Base-by-base conservation (phyloP, 805 yeast genomes). In the Ogataea degrootiae region DNA sequence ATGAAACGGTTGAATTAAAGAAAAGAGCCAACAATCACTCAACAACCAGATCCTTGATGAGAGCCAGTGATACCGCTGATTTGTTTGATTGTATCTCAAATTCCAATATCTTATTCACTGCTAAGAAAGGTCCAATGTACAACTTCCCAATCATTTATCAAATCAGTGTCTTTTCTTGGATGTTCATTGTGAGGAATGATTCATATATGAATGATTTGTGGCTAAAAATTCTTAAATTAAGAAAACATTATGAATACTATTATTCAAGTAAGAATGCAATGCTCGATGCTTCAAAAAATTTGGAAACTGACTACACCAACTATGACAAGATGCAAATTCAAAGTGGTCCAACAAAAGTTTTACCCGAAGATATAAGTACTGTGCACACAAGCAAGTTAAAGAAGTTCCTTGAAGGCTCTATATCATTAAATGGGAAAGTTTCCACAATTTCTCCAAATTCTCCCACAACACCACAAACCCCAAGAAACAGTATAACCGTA, bases 131-230 rank as follows among this genome's bases (percentile, higher is more conserved):
- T 22, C 61, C 66, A 21, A 61, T 62, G 11, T 63, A 63, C 45
- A 65, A 65, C 41, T 65, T 68, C 49, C 70, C 72, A 8, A 65
- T 68, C 12, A 61, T 67, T 16, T 67, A 68, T 47, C 70, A 68
- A 44, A 68, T 68, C 22, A 60, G 81, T 48, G 75, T 79, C 1
- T 72, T 81, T 4, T 80, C 81, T 22, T 79, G 83, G 82, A 62
- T 79, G 54, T 80, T 81, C 26, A 71, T 79, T 19, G 77, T 78
- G 69, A 74, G 79, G 57, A 80, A 81, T 55, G 84, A 79, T 53
- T 77, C 80, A 5, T 78, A 77, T 55, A 59, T 79, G 41, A 73
- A 79, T 49, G 74, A 78, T 39, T 56, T 79, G 22, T 79, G 84
- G 84, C 52, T 65, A 46, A 68, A 68, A 48, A 68, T 68, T 17